Percentiles rank a stretch among this genome's conserved stretches.
phyloP scores from a whole-genome alignment of 2,329 filamentous ascomycete species.

The Scortechinia acanthostroma region DNA sequence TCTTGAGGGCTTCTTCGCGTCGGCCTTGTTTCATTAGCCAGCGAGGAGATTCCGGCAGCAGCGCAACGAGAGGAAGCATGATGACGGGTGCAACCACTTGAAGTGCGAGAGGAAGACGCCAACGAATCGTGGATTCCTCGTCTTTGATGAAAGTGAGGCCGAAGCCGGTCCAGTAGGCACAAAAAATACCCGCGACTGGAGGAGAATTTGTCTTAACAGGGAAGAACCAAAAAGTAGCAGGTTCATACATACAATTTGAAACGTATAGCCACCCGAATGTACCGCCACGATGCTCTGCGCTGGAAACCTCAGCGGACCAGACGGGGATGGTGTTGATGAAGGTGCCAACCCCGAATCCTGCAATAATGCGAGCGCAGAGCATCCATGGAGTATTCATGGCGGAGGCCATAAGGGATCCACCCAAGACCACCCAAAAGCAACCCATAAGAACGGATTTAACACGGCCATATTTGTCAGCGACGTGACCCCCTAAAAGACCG shows the following conservation, averaged over 20 bases:
- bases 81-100: slow-evolving; percentile 10
- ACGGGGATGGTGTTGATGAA: not conserved
- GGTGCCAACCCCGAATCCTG: not conserved
- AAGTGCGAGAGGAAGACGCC: slow-evolving; percentile 10
- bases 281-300: not conserved
- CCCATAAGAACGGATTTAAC: not conserved
- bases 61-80: slow-evolving; percentile 10
- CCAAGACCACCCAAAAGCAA: not conserved
- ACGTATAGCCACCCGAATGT: not conserved
- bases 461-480: not conserved
- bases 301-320: not conserved
- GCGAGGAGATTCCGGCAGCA: slow-evolving; percentile 10
- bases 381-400: not conserved
- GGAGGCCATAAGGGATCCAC: not conserved
- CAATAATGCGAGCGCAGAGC: not conserved
- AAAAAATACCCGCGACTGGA: slow-evolving; percentile 11
- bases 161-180: slow-evolving; percentile 11
- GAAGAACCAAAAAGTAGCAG: not conserved
- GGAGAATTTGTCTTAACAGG: not conserved
- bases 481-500: slow-evolving; percentile 9
- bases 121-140: slow-evolving; percentile 9
- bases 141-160: slow-evolving; percentile 7
- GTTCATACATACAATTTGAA: not conserved
- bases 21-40: slow-evolving; percentile 12
- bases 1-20: slow-evolving; percentile 9